Base-by-base conservation (phyloP, 148 eudicot genomes). In the Chenopodium suecicum region DNA sequence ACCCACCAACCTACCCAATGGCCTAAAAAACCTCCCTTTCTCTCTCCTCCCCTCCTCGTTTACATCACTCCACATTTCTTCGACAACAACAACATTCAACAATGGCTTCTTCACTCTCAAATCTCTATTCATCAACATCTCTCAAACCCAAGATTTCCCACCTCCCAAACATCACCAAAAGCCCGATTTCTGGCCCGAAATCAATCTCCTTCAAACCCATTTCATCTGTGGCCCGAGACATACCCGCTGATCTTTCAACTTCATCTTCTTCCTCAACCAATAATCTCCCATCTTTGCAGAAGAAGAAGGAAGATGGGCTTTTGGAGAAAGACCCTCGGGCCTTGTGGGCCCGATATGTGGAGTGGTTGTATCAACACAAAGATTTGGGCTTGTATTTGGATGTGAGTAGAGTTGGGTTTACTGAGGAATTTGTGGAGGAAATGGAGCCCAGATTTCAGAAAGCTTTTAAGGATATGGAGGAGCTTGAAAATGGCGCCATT, bases 291-390 rank as follows among this genome's bases (percentile, higher is more conserved):
- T 79, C 79, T 17, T 82, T 46, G 2, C 58, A 72, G 20, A 81
- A 70, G 72, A 62, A 76, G 82, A 47, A 75, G 56, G 70, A 73
- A 65, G 75, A n/a, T 79, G 79, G 88, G 75, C 22, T 17, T 32
- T 86, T 92, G 20, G 81, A 85, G 41, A 96, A 94, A 56, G 92
- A 90, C 65, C 94, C 98, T 0, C 77, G 66, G 13, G 84, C 84
- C 22, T 84, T 96, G 41, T 96, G 99, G 99, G 70, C 78, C 54
- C 54, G 98, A 7, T 96, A 92, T 84, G 88, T 89, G n/a, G 93
- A 92, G 19, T 96, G 97, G 99, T 74, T 96, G 56, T 96, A 96
- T 85, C 99, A 94, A 86, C 99, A 96, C 86, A 92, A 90, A 88
- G 98, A 94, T 20, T 79, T 96, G n/a, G 99, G 99, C 9, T 66